Base-by-base conservation (phyloP, 179 eudicot species). In the Actinidia arguta region DNA sequence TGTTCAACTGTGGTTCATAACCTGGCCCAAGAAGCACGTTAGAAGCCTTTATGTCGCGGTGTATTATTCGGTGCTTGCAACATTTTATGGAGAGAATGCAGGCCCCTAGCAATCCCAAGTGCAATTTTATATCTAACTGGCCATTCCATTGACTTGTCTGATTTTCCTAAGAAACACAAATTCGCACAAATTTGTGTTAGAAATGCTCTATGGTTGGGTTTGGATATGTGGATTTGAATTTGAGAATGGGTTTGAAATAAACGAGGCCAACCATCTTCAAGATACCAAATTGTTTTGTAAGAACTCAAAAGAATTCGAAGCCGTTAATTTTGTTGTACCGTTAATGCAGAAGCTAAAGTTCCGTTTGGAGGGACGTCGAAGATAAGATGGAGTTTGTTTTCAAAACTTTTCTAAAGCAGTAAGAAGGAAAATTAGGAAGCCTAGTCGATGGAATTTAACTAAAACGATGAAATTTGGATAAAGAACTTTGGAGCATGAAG, bases 21-120 rank as follows among this genome's bases (percentile, higher is more conserved):
- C 94, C 88, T 36, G 89, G 88, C 5, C 94, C 98, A 68, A 95
- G 98, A 68, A 95, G 97, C 31, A 95, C 90, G 75, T 95, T 95
- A 5, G 99, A 95, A 76, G 97, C 98, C 79, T 95, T 95, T 18
- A 95, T 95, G 82, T 95, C 99, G 12, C 99, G 97, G 79, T 95
- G 99, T 82, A 95, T 95, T 72, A 94, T 95, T 11, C 98, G 88
- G 80, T 94, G 98, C 74, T 94, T 95, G 91, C 99, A 95, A 80
- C 94, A 85, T n/a, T 31, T 93, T 95, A 88, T 95, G 99, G 64
- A 95, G 91, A 75, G 93, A 95, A 87, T 95, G 93, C 27, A 95
- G 86, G 14, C 99, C 99, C 84, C 84, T 93, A 3, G 99, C 99
- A 51, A 90, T 80, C 9, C 98, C 99, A 46, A 90, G 48, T 51